Conservation (phyloP, 306 rosid genomes). For the Begonia fuchsioides region DNA sequence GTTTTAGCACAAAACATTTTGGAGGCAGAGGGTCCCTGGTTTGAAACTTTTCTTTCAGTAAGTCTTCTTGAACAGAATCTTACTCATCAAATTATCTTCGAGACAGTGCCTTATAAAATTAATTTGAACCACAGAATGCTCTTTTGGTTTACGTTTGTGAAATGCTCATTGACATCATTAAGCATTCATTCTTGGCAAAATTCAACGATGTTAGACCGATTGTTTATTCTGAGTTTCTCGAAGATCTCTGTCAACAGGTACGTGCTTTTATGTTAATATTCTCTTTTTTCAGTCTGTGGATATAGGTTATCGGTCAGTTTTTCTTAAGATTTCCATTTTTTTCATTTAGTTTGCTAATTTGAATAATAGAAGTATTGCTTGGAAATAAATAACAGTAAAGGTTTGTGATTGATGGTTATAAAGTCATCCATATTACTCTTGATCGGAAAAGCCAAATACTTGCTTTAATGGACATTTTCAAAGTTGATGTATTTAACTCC, state of each 20-base stretch:
- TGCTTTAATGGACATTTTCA: no score
- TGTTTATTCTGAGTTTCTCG: constrained; percentile 82
- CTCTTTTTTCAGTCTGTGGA: no score
- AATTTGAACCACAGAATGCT: constrained; percentile 41
- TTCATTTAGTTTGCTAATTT: no score
- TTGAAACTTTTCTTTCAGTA: constrained; percentile 67
- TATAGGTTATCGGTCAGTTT: no score
- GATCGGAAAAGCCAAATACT: no score
- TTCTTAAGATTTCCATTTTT: no score
- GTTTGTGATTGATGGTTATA: no score
- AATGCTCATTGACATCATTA: constrained; percentile 77
- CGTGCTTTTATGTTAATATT: constrained; percentile 5
- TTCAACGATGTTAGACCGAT: constrained; percentile 86
- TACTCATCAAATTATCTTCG: not conserved
- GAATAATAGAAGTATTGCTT: no score
- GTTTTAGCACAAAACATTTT: constrained; percentile 97
- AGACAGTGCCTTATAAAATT: constrained; percentile 2
- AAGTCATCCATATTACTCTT: no score
- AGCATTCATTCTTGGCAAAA: constrained; percentile 92
- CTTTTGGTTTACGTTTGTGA: constrained; percentile 76
- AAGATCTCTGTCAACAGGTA: constrained; percentile 95
- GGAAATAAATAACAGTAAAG: no score
- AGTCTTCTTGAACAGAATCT: constrained; percentile 16
- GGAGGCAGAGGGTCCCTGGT: constrained; percentile 99
- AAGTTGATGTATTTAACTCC: no score